Percentiles rank a stretch among this genome's conserved stretches.
phyloP scores from a whole-genome alignment of 1,139 yeast genomes.

The Lodderomyces margitis region DNA sequence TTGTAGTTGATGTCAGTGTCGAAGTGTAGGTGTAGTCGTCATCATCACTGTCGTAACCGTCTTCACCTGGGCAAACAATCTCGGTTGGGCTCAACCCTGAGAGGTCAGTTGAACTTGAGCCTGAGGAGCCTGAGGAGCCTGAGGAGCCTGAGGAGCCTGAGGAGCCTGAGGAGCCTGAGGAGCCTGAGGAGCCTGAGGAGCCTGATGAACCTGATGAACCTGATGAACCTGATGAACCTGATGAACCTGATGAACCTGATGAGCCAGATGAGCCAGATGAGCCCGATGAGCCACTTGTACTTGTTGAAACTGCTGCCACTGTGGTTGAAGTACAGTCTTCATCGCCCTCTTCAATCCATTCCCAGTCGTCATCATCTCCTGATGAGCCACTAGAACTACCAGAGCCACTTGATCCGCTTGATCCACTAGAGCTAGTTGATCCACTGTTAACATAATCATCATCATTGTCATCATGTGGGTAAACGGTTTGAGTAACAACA shows the following conservation, averaged over 20 bases:
- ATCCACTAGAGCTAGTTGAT: background rate
- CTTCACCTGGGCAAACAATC: slow-evolving; percentile 15
- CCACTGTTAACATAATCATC: slow-evolving; percentile 9
- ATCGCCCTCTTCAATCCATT: slow-evolving; percentile 15
- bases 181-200: slow-evolving; percentile 12
- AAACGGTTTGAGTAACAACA: slow-evolving; percentile 14
- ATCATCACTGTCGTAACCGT: slow-evolving; percentile 15
- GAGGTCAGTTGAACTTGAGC: slow-evolving; percentile 8
- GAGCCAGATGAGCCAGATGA: slow-evolving; percentile 10
- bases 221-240: slow-evolving; percentile 10
- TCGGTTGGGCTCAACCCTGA: slow-evolving; percentile 11
- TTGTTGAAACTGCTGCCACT: slow-evolving; percentile 5
- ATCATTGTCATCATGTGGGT: slow-evolving; percentile 13
- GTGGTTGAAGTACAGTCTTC: slow-evolving; percentile 12
- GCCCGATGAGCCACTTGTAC: slow-evolving; percentile 7
- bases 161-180: slow-evolving; percentile 7
- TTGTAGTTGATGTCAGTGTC: background rate
- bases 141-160: slow-evolving; percentile 9
- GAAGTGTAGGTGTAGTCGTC: slow-evolving; percentile 6
- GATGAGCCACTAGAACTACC: slow-evolving; percentile 6
- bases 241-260: slow-evolving; percentile 6
- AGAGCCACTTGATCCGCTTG: slow-evolving; percentile 5
- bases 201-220: slow-evolving; percentile 11
- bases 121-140: slow-evolving; percentile 8
- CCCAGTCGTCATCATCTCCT: slow-evolving; percentile 13